These are phyloP conservation scores for Persicaria tinctoria DNA, from an alignment of 148 eudicot species.

Conservation along the genomic window DNA sequence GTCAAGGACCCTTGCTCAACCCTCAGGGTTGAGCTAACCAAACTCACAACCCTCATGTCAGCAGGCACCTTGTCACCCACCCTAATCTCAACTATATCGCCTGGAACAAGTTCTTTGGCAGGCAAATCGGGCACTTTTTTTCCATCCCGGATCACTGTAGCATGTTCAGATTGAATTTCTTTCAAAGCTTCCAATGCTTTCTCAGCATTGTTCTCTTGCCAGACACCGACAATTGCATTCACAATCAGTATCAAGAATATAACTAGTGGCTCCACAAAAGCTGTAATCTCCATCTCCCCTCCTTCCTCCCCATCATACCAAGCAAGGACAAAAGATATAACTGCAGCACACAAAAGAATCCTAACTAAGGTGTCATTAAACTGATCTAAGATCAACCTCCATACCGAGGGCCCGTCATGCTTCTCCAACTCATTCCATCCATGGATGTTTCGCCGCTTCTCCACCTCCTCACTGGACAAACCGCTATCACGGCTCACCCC, in stretches of 20 bases:
- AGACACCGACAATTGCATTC: constrained; percentile 23
- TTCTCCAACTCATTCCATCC: constrained; percentile 23
- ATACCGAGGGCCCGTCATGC: constrained; percentile 25
- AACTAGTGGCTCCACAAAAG: constrained; percentile 23
- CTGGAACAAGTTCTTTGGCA: constrained; percentile 23
- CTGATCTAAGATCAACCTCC: constrained; percentile 19
- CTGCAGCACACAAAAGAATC: constrained; percentile 20
- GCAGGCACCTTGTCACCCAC: constrained; percentile 28
- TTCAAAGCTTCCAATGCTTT: constrained; percentile 24
- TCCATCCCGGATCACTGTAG: constrained; percentile 17
- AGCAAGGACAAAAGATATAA: constrained; percentile 24
- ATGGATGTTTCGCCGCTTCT: constrained; percentile 13
- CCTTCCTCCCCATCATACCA: constrained; percentile 22
- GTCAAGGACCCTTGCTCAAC: constrained; percentile 24
- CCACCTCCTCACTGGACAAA: constrained; percentile 13
- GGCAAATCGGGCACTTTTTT: constrained; percentile 12
- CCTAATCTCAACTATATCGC: constrained; percentile 24
- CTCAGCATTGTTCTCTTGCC: constrained; percentile 30
- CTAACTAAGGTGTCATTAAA: constrained; percentile 25
- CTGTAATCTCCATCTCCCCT: constrained; percentile 19
- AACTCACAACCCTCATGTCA: constrained; percentile 18
- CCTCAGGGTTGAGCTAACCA: constrained; percentile 21
- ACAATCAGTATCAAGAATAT: constrained; percentile 23
- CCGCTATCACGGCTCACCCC: constrained; percentile 7
- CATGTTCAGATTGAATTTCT: constrained; percentile 23